These are phyloP conservation scores for Colletotrichum coccodes DNA, from an alignment of 2,329 filamentous ascomycete species.

Conservation along the genomic window DNA sequence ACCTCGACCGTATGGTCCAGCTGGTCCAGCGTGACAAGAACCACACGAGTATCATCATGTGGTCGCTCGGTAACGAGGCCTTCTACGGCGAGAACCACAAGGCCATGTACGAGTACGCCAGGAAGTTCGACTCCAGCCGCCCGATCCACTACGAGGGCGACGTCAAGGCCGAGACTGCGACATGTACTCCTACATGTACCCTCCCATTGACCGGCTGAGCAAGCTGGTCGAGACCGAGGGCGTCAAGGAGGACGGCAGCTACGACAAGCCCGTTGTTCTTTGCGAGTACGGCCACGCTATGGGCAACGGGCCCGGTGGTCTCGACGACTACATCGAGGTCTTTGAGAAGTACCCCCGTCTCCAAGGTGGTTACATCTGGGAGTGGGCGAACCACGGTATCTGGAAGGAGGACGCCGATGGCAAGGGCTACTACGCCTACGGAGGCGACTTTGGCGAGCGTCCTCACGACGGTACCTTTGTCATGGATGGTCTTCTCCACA, in stretches of 20 bases:
- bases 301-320: constrained; percentile 78
- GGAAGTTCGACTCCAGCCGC: constrained; percentile 65
- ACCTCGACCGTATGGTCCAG: constrained; percentile 73
- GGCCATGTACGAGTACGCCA: constrained; percentile 74
- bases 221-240: constrained; percentile 55
- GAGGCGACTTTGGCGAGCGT: constrained; percentile 69
- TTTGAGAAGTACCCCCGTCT: constrained; percentile 70
- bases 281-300: constrained; percentile 73
- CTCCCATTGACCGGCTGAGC: constrained; percentile 61
- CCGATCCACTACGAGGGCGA: constrained; percentile 77
- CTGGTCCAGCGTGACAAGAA: constrained; percentile 77
- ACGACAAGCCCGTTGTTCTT: constrained; percentile 67
- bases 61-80: constrained; percentile 79
- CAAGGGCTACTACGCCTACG: constrained; percentile 65
- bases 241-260: constrained; percentile 53
- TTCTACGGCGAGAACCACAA: constrained; percentile 77
- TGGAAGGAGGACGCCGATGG: constrained; percentile 55
- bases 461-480: constrained; percentile 71
- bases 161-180: constrained; percentile 65
- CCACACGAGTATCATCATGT: constrained; percentile 76
- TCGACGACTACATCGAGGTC: constrained; percentile 74
- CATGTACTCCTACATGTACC: constrained; percentile 77
- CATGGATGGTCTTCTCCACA: constrained; percentile 68
- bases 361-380: constrained; percentile 76
- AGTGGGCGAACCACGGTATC: constrained; percentile 72